phyloP scores from a whole-genome alignment of 2,329 filamentous ascomycete species.

The Zalaria sp. region DNA sequence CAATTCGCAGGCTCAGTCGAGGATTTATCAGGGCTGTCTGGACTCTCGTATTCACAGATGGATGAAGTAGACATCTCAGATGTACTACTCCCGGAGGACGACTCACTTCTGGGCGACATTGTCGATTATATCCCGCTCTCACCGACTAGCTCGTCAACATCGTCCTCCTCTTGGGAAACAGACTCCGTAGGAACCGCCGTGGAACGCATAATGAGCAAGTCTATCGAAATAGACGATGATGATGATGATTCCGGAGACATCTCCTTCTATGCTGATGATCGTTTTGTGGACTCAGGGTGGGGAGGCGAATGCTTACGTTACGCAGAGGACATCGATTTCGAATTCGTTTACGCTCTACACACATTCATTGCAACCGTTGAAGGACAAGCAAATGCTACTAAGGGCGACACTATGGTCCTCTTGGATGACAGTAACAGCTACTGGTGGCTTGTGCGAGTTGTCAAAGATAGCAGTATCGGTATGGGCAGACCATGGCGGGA shows the following conservation, averaged over 20 bases:
- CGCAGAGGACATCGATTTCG: constrained; percentile 98
- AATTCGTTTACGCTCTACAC: constrained; percentile 96
- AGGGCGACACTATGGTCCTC: constrained; percentile 97
- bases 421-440: constrained; percentile 98
- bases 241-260: constrained; percentile 49
- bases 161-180: constrained; percentile 15
- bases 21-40: neutral
- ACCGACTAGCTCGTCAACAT: constrained; percentile 10
- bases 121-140: constrained; percentile 15
- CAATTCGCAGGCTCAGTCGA: neutral
- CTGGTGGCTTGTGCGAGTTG: constrained; percentile 96
- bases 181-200: constrained; percentile 10
- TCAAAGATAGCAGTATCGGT: constrained; percentile 94
- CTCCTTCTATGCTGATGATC: constrained; percentile 41
- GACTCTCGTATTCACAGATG: neutral
- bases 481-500: constrained; percentile 12
- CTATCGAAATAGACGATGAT: constrained; percentile 16
- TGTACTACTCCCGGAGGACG: constrained; percentile 27
- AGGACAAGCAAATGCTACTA: constrained; percentile 94
- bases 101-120: constrained; percentile 23
- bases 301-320: constrained; percentile 75
- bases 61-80: constrained; percentile 16
- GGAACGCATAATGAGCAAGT: constrained; percentile 1
- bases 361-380: constrained; percentile 97
- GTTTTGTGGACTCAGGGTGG: constrained; percentile 60